A percentile compares a stretch with the other conserved stretches of the same genome.
Evolutionary conservation across 768 basidiomycete species (phyloP).

Genomic region (Tubosaeta sp.): DNA sequence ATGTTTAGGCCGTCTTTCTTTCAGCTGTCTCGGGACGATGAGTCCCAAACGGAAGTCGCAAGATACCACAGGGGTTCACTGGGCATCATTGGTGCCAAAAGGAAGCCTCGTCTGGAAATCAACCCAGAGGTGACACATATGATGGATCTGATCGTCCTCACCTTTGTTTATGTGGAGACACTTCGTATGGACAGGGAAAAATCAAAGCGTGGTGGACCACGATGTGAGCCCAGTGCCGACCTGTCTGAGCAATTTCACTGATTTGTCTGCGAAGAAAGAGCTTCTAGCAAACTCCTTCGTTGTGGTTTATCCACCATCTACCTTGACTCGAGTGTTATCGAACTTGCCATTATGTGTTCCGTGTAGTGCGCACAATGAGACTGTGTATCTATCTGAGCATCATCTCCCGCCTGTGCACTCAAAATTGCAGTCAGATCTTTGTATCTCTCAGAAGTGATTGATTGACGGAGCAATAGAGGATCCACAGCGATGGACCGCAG

Average conservation of each 20-base stretch:
- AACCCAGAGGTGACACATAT: conserved; percentile 15
- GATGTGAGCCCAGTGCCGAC: neutral
- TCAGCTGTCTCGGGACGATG: conserved; percentile 18
- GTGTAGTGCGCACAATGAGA: no score
- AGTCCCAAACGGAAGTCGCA: conserved; percentile 7
- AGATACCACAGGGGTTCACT: conserved; percentile 13
- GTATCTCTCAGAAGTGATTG: no score
- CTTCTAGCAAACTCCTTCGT: no score
- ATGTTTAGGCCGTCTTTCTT: neutral
- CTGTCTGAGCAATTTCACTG: neutral
- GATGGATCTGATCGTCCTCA: conserved; percentile 21
- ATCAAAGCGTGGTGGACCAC: neutral
- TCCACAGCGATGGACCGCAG: no score
- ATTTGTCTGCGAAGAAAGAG: neutral
- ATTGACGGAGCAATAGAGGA: no score
- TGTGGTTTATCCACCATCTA: no score
- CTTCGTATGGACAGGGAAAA: conserved; percentile 8
- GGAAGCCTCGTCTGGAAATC: conserved; percentile 15
- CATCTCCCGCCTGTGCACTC: no score
- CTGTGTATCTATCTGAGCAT: no score
- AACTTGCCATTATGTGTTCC: no score
- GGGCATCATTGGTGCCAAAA: conserved; percentile 15
- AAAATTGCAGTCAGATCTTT: no score
- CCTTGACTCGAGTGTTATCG: no score
- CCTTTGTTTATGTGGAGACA: conserved; percentile 27